Base-by-base conservation (phyloP, 495 filamentous ascomycete species). In the Xylaria curta region DNA sequence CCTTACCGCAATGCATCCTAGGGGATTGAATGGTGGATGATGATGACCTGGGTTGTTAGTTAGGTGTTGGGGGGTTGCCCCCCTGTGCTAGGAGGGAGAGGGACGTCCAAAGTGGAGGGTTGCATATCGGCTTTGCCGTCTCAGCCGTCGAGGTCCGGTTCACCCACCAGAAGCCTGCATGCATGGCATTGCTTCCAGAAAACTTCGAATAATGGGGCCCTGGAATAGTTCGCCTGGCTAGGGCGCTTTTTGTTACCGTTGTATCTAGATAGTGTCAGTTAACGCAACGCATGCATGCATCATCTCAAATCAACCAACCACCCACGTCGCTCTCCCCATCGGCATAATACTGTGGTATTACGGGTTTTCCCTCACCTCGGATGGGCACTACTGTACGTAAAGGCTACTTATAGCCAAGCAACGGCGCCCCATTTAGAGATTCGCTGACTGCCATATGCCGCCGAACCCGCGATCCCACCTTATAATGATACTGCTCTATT, bases 51-150 rank as follows among this genome's bases (percentile, higher is more conserved):
- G 51, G 36, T 6, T 36, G 36, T 38, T 38, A 38, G 36, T 31
- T 69, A 26, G 49, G 31, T 28, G 40, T 46, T 47, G 31, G 49
- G 49, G 49, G 65, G 49, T 51, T n/a, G n/a, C 31, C 31, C 31
- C 46, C 65, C 36, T 54, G 60, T 54, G 59, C 60, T 60, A 64
- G 64, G 68, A 51, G 24, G 24, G 36, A 24, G 38, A 38, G 54
- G 4, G 33, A 31, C 51, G 53, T 46, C 38, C 1, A 47, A 24
- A 60, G 67, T 70, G 68, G 68, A 70, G 68, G 68, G 58, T 71
- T 65, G n/a, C 61, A 71, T 60, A 44, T 71, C 69, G 69, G 69
- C 69, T 71, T 66, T 66, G 69, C 69, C 69, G 69, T 71, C 69
- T 66, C 69, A 71, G 62, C 69, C 69, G 69, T 66, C n/a, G n/a